Evolutionary conservation across 1,139 yeast genomes (phyloP).

Genomic region (Taphrina deformans): DNA sequence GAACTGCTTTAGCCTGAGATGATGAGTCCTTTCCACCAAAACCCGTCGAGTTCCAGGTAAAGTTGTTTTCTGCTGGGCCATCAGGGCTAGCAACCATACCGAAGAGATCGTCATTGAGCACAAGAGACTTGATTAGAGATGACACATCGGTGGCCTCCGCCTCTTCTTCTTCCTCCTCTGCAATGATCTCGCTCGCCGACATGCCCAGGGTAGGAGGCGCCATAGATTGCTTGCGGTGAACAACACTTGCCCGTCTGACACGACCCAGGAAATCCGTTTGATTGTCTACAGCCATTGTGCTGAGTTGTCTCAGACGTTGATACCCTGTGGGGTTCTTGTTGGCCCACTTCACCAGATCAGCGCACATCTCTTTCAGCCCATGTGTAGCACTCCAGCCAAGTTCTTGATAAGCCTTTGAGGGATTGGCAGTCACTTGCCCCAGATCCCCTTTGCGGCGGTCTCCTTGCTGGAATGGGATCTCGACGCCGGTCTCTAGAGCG

Average conservation of each 20-base stretch:
- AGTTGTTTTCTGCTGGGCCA: neutral
- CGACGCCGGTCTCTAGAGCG: constrained; percentile 63
- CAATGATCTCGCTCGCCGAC: neutral
- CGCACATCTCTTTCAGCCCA: constrained; percentile 65
- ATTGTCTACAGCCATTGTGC: constrained; percentile 14
- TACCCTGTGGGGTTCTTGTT: constrained; percentile 68
- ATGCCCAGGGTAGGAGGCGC: constrained; percentile 7
- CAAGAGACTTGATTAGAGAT: constrained; percentile 10
- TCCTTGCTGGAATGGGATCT: constrained; percentile 63
- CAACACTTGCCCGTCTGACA: constrained; percentile 15
- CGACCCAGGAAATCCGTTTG: neutral
- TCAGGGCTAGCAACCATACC: constrained; percentile 9
- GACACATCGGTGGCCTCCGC: neutral
- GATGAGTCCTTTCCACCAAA: neutral
- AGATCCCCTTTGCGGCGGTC: constrained; percentile 78
- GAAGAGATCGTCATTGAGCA: constrained; percentile 10
- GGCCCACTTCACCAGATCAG: constrained; percentile 79
- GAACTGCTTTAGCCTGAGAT: neutral
- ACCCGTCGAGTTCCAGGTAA: constrained; percentile 11
- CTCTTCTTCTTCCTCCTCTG: constrained; percentile 15
- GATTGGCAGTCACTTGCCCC: constrained; percentile 68
- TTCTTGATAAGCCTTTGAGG: constrained; percentile 65
- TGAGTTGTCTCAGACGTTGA: constrained; percentile 38
- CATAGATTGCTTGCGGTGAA: constrained; percentile 14
- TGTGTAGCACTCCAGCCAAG: constrained; percentile 64